phyloP scores from a whole-genome alignment of 1,284 basidiomycete species.

The Volvariella volvacea region DNA sequence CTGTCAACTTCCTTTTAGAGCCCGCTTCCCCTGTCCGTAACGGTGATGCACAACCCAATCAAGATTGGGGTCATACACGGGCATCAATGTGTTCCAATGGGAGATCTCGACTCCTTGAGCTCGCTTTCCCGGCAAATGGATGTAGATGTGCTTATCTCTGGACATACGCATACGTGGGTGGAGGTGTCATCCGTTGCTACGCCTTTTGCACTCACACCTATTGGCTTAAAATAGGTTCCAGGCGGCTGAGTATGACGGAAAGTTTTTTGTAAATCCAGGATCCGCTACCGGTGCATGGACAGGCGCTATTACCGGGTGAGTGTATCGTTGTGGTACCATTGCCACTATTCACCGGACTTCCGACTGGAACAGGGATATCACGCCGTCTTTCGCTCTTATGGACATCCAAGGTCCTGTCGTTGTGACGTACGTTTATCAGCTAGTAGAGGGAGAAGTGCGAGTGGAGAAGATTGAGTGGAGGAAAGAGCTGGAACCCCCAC shows the following conservation, averaged over 20 bases:
- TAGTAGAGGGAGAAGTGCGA: constrained; percentile 87
- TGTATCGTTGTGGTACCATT: constrained; percentile 7
- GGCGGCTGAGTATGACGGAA: constrained; percentile 84
- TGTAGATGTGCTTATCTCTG: constrained; percentile 91
- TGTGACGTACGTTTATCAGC: constrained; percentile 93
- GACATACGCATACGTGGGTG: constrained; percentile 88
- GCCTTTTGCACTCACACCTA: neutral
- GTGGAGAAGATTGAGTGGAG: constrained; percentile 83
- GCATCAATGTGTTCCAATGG: constrained; percentile 90
- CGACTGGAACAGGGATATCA: constrained; percentile 29
- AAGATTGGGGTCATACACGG: constrained; percentile 93
- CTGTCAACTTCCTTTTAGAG: neutral
- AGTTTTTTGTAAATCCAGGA: constrained; percentile 96
- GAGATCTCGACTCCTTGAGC: constrained; percentile 85
- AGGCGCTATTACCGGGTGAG: constrained; percentile 59
- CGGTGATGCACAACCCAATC: constrained; percentile 82
- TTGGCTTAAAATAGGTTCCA: constrained; percentile 64
- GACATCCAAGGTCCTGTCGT: constrained; percentile 93
- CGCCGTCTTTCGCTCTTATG: constrained; percentile 82
- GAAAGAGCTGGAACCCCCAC: constrained; percentile 51
- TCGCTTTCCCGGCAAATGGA: constrained; percentile 93
- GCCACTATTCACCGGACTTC: neutral
- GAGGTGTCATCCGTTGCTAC: constrained; percentile 1
- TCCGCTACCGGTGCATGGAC: constrained; percentile 95
- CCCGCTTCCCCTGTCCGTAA: constrained; percentile 77